These are phyloP conservation scores for Durotheca rogersii DNA, from an alignment of 495 filamentous ascomycete genomes.

Conservation along the genomic window DNA sequence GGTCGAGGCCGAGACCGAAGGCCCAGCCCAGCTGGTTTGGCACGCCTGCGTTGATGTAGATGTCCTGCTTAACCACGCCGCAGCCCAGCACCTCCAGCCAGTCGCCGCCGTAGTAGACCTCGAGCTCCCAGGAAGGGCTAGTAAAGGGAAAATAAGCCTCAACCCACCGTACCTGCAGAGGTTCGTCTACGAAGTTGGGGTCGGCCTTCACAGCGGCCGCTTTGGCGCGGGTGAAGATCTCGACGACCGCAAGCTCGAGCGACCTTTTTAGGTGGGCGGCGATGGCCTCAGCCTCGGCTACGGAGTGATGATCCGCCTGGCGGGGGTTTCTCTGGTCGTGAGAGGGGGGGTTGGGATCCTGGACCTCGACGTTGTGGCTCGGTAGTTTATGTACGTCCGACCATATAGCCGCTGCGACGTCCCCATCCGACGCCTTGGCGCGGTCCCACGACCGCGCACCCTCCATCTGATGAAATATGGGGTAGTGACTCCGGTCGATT, in stretches of 20 bases:
- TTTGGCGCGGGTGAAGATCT: constrained; percentile 79
- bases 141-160: constrained; percentile 98
- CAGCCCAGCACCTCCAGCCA: constrained; percentile 96
- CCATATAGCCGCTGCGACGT: constrained; percentile 63
- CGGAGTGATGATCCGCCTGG: constrained; percentile 66
- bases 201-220: constrained; percentile 59
- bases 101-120: constrained; percentile 90
- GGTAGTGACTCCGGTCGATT: constrained; percentile 91
- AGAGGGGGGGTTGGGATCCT: constrained; percentile 80
- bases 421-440: constrained; percentile 51
- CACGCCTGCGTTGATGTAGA: constrained; percentile 74
- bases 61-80: constrained; percentile 81
- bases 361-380: constrained; percentile 68
- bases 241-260: constrained; percentile 82
- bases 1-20: constrained; percentile 89
- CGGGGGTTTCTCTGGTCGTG: constrained; percentile 82
- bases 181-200: constrained; percentile 55
- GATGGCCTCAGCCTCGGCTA: constrained; percentile 78
- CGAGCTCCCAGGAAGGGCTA: constrained; percentile 89
- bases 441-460: constrained; percentile 90
- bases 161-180: constrained; percentile 86
- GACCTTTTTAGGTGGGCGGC: constrained; percentile 86
- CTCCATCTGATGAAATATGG: constrained; percentile 98
- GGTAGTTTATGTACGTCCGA: constrained; percentile 69
- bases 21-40: constrained; percentile 86